Evolutionary conservation across 495 filamentous ascomycete species (phyloP), one percentile per base, ranked within the genome.

Genomic region (Penicillium mononematosum): DNA sequence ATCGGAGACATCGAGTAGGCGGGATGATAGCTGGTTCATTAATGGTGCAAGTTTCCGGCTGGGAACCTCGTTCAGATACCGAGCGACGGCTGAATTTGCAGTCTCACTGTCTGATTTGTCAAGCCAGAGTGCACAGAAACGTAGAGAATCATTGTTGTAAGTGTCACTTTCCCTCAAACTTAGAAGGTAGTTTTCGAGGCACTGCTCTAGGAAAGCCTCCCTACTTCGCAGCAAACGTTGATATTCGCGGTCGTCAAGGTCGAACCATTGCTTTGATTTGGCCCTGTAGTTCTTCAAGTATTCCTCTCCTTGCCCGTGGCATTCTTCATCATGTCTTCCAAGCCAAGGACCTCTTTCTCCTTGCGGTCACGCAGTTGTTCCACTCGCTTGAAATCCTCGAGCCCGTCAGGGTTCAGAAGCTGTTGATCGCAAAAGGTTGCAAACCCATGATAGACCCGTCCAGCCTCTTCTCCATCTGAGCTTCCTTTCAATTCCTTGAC

Each of bases 61-160:
- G 17, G 92, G 86, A 1, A 98, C 94, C 44, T 83, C 75, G 19
- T 70, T 58, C 41, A 98, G 78, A 63, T 89, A 76, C 61, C 80
- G 82, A 42, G 76, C 79, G 24, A 95, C 92, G 4, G 90, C 88
- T 31, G 80, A 77, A 62, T 97, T 97, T 4, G 89, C 87, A 32
- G 85, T 82, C 4, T 81, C 70, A 57, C 84, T 84, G 20, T 84
- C 83, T 1, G 88, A 87, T 45, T 92, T 81, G 64, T 96, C 90
- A 22, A 98, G 79, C 94, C 94, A 99, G 10, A 99, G 72, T 8
- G 95, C 89, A 59, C 91, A 92, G 69, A 99, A 97, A n/a, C 94
- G 87, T 36, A 99, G 81, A 17, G 88, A 86, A 70, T 96, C 91
- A 55, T 88, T 92, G 66, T 97, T 89, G 67, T 92, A 88, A 39